Conservation (phyloP, 1,139 yeast genomes). For the Meyerozyma guilliermondii region DNA sequence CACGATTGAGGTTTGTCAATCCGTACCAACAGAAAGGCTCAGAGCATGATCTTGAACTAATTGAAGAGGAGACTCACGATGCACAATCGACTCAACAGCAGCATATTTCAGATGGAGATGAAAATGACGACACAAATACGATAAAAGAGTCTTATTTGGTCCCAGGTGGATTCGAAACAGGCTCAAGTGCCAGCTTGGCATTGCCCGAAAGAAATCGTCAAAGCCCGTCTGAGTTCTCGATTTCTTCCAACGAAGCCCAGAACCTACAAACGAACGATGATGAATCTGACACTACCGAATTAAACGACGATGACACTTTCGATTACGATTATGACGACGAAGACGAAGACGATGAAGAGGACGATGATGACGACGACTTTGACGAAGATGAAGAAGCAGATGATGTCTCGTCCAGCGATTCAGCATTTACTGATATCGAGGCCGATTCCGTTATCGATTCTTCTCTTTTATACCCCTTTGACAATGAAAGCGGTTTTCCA, state of each 20-base stretch:
- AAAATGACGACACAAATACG: background rate
- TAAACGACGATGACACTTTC: constrained; percentile 8
- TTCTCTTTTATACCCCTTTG: constrained; percentile 25
- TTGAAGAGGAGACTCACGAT: background rate
- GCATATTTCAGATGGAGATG: background rate
- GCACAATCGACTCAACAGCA: background rate
- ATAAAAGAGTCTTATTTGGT: background rate
- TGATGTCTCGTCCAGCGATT: constrained; percentile 31
- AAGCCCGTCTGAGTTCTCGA: background rate
- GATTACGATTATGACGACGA: constrained; percentile 8
- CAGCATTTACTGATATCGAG: constrained; percentile 44
- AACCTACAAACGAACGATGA: background rate
- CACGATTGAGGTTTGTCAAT: background rate
- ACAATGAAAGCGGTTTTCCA: constrained; percentile 13
- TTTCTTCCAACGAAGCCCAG: background rate
- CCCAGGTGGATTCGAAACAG: background rate
- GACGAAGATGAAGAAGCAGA: constrained; percentile 9
- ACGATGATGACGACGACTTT: constrained; percentile 8
- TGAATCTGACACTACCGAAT: background rate
- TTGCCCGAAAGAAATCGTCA: background rate
- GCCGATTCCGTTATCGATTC: constrained; percentile 34
- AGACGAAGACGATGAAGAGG: constrained; percentile 5
- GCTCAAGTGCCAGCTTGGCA: background rate
- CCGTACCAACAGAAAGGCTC: background rate
- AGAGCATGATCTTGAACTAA: background rate